Conservation (phyloP, 176 grass and related monocot species). For the Saccharum officinarum region DNA sequence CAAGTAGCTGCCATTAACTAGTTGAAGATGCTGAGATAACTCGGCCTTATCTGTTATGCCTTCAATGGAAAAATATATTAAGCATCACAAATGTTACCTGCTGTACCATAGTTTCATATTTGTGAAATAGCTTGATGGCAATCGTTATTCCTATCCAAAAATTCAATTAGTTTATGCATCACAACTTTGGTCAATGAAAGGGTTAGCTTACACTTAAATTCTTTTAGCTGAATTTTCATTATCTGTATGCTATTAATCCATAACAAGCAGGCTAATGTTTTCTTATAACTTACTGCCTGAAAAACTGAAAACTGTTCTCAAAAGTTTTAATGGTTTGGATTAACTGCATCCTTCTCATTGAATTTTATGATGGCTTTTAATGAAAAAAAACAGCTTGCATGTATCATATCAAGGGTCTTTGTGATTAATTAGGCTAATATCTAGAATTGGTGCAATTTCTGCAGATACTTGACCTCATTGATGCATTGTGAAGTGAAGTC, state of each 20-base stretch:
- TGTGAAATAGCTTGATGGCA: background rate
- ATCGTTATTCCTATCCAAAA: background rate
- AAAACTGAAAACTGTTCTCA: background rate
- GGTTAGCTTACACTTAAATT: background rate
- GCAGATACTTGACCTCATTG: constrained; percentile 37
- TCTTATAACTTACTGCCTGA: constrained; percentile 7
- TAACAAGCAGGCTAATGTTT: background rate
- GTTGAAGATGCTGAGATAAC: background rate
- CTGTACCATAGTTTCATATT: background rate
- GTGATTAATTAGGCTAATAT: constrained; percentile 14
- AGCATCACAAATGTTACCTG: background rate
- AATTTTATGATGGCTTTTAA: background rate
- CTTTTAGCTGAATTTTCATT: background rate
- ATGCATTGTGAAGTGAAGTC: constrained; percentile 19
- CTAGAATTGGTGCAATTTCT: constrained; percentile 22
- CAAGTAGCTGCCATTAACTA: background rate
- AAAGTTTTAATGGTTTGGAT: background rate
- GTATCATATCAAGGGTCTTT: constrained; percentile 4
- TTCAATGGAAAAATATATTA: background rate
- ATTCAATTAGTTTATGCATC: background rate
- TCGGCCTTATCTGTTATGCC: background rate
- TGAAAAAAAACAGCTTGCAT: background rate
- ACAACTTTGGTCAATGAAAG: background rate
- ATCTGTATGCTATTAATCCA: background rate
- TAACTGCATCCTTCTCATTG: background rate